Base-by-base conservation (phyloP, 495 filamentous ascomycete genomes). In the Annulohypoxylon bovei region DNA sequence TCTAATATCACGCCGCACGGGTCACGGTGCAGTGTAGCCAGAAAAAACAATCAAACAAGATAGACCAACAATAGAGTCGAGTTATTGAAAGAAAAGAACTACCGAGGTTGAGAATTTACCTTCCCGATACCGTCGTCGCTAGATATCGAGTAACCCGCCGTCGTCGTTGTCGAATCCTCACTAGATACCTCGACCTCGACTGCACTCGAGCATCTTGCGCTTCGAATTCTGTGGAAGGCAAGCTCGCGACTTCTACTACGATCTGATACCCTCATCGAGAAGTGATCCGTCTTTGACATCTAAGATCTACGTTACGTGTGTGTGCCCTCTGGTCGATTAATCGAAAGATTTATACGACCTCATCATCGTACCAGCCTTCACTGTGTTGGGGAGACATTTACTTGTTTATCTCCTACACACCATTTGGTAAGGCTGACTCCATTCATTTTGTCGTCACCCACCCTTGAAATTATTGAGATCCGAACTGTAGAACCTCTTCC, bases 301-400 rank as follows among this genome's bases (percentile, higher is more conserved):
- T 66, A 52, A 64, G 58, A 60, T 62, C 71, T 73, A 64, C 72
- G 32, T 61, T 62, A 30, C 67, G 72, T 72, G 69, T 74, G 68
- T 74, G 65, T 71, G 63, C 46, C 50, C 42, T 58, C 37, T 27
- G 58, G 59, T 73, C 65, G 70, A 66, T 25, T 50, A 76, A 73
- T 81, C 70, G 79, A 77, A 74, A 81, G 62, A 80, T 80, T 75
- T 71, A 71, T 14, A 67, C 75, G 61, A 72, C 74, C 68, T 50
- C 39, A 64, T 55, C 73, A 70, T 75, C 65, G 52, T 78, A 78
- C 78, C 79, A 82, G 74, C 74, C 64, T 20, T 56, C 39, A 75
- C 69, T 63, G 80, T 79, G 79, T 82, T 89, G 93, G 94, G 92
- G 94, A 97, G 90, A 93, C 94, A 97, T 98, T 98, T 81, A 89